These are phyloP conservation scores for Chlorella sp. DNA, from an alignment of 139 green algal species.

Conservation along the genomic window DNA sequence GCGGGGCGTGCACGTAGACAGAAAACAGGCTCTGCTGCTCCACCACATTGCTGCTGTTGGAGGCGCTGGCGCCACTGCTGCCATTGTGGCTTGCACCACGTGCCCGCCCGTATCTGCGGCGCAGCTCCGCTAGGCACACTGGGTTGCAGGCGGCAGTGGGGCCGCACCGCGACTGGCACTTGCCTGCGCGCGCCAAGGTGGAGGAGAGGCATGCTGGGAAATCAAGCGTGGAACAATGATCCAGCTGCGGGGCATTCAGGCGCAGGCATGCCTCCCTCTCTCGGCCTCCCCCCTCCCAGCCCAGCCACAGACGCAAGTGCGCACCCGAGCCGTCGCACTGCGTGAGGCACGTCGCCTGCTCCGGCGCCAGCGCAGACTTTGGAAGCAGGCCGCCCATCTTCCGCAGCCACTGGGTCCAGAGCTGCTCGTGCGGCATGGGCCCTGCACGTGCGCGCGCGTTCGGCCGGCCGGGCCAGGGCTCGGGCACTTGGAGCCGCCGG, in stretches of 20 bases:
- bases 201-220: not conserved
- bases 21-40: conserved; percentile 48
- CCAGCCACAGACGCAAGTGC: not conserved
- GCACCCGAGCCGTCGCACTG: not conserved
- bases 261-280: not conserved
- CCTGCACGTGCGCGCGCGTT: too few relatives aligned
- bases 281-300: not conserved
- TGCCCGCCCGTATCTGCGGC: too few relatives aligned
- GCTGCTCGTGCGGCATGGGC: not conserved
- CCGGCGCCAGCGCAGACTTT: not conserved
- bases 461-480: too few relatives aligned
- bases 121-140: conserved; percentile 13
- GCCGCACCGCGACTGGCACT: conserved; percentile 4
- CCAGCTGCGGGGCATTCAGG: not conserved
- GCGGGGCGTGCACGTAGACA: conserved; percentile 44
- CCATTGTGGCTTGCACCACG: too few relatives aligned
- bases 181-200: not conserved
- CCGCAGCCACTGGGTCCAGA: conserved; percentile 20
- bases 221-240: not conserved
- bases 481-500: too few relatives aligned
- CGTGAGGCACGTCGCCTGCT: conserved; percentile 19
- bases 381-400: conserved; percentile 20
- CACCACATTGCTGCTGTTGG: conserved; percentile 9
- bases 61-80: not conserved
- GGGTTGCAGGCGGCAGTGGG: conserved; percentile 22